A percentile compares a stretch with the other conserved stretches of the same genome.
Evolutionary conservation across 495 filamentous ascomycete genomes (phyloP).

Genomic region (Mycothermus thermophilus): DNA sequence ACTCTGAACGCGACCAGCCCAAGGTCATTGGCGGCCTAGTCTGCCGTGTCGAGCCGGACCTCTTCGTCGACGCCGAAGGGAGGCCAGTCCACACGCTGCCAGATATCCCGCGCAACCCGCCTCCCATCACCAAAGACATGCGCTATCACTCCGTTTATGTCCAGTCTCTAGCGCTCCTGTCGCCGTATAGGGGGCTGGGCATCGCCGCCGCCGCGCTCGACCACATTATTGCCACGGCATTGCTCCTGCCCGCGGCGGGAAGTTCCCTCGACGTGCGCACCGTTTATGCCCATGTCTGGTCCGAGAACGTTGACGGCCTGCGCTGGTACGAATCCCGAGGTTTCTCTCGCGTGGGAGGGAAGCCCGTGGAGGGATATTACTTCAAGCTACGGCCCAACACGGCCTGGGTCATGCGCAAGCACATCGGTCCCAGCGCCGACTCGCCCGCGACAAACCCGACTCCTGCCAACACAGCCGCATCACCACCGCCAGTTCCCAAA

Average conservation of each 20-base stretch:
- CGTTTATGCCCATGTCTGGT: conserved; percentile 85
- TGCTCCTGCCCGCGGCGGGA: conserved; percentile 18
- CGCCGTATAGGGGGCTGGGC: conserved; percentile 67
- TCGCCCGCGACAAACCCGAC: background rate
- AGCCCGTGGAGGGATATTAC: conserved; percentile 64
- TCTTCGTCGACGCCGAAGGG: conserved; percentile 9
- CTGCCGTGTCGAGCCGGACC: conserved; percentile 55
- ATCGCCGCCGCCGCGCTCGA: conserved; percentile 63
- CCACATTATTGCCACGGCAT: conserved; percentile 35
- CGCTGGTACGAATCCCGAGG: conserved; percentile 78
- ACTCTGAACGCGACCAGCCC: conserved; percentile 23
- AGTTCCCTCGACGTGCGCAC: conserved; percentile 36
- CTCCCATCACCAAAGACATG: conserved; percentile 7
- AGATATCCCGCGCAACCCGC: background rate
- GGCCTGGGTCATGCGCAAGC: conserved; percentile 55
- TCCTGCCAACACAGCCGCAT: background rate
- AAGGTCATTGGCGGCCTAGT: conserved; percentile 73
- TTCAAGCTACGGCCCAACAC: conserved; percentile 64
- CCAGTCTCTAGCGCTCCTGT: conserved; percentile 68
- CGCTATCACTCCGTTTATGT: conserved; percentile 57
- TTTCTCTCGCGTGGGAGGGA: conserved; percentile 42
- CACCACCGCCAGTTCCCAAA: background rate
- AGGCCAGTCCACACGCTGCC: conserved; percentile 2
- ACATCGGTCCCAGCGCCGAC: conserved; percentile 12
- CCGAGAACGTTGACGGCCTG: conserved; percentile 72